Conservation (phyloP, 257 asterid genomes). For the Salvia miltiorrhiza region DNA sequence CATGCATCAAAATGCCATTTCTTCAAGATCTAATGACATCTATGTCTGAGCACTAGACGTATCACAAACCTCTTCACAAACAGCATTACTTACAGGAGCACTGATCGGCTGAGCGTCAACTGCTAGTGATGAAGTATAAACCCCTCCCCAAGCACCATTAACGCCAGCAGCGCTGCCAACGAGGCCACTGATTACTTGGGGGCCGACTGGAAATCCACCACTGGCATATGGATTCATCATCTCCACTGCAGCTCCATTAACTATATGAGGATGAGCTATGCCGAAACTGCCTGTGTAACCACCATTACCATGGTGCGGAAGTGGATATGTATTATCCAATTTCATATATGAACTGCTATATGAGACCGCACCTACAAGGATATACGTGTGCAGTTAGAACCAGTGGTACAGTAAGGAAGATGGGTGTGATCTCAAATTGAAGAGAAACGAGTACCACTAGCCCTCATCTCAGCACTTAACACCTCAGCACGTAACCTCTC, state of each 20-base stretch:
- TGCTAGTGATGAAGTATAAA: conserved; percentile 28
- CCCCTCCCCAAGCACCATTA: conserved; percentile 33
- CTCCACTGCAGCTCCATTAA: conserved; percentile 27
- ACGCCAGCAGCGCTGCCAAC: not conserved
- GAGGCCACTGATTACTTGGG: conserved; percentile 18
- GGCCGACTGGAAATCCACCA: conserved; percentile 23
- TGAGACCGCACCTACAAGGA: conserved; percentile 40
- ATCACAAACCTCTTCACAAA: conserved; percentile 43
- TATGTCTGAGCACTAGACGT: conserved; percentile 25
- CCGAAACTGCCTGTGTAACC: conserved; percentile 30
- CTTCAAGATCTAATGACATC: conserved; percentile 4
- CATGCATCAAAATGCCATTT: not conserved
- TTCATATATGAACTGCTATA: conserved; percentile 27
- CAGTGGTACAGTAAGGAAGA: not conserved
- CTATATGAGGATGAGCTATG: conserved; percentile 19
- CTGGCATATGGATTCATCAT: conserved; percentile 37
- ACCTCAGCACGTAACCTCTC: conserved; percentile 57
- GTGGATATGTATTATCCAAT: conserved; percentile 33
- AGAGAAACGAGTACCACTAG: conserved; percentile 42
- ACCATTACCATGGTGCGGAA: conserved; percentile 31
- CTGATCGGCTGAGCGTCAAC: not conserved
- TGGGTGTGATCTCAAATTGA: not conserved
- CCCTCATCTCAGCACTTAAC: conserved; percentile 50
- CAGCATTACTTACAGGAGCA: conserved; percentile 8
- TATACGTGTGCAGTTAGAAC: conserved; percentile 8